phyloP scores from a whole-genome alignment of 2,329 filamentous ascomycete genomes.

The Dothideomycetidae sp. region DNA sequence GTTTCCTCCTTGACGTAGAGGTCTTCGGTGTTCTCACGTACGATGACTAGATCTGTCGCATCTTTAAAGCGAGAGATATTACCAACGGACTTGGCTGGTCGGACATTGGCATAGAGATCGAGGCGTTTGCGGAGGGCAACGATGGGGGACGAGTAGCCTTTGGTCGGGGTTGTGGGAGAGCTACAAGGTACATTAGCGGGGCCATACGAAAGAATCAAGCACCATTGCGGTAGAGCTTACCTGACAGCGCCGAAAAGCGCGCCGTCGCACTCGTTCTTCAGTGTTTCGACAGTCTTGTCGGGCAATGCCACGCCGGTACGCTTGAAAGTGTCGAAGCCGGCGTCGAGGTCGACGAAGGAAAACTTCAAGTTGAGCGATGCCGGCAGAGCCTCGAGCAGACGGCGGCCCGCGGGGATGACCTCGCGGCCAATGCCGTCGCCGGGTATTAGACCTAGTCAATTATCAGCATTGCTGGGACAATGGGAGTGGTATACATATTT shows the following conservation, averaged over 20 bases:
- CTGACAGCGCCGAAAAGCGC: slow-evolving; percentile 92
- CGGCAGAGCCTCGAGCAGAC: slow-evolving; percentile 83
- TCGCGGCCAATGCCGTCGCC: slow-evolving; percentile 97
- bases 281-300: slow-evolving; percentile 75
- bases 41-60: slow-evolving; percentile 85
- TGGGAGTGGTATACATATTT: neutral
- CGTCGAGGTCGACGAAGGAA: slow-evolving; percentile 83
- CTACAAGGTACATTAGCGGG: slow-evolving; percentile 25
- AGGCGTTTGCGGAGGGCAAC: slow-evolving; percentile 92
- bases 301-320: slow-evolving; percentile 77
- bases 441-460: slow-evolving; percentile 66
- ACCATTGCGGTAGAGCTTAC: slow-evolving; percentile 22
- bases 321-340: slow-evolving; percentile 89
- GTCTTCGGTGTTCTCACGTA: slow-evolving; percentile 97
- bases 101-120: slow-evolving; percentile 92
- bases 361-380: slow-evolving; percentile 85
- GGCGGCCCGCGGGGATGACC: slow-evolving; percentile 86
- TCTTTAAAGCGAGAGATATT: slow-evolving; percentile 43
- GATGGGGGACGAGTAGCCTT: slow-evolving; percentile 92
- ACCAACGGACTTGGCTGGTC: slow-evolving; percentile 75
- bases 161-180: slow-evolving; percentile 77
- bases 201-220: too few species aligned
- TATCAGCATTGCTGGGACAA: slow-evolving; percentile 6
- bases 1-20: slow-evolving; percentile 95
- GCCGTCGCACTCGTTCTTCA: slow-evolving; percentile 84